Evolutionary conservation across 768 basidiomycete genomes (phyloP), one percentile per base, ranked within the genome.

Genomic region (Rhodotorula sphaerocarpa): DNA sequence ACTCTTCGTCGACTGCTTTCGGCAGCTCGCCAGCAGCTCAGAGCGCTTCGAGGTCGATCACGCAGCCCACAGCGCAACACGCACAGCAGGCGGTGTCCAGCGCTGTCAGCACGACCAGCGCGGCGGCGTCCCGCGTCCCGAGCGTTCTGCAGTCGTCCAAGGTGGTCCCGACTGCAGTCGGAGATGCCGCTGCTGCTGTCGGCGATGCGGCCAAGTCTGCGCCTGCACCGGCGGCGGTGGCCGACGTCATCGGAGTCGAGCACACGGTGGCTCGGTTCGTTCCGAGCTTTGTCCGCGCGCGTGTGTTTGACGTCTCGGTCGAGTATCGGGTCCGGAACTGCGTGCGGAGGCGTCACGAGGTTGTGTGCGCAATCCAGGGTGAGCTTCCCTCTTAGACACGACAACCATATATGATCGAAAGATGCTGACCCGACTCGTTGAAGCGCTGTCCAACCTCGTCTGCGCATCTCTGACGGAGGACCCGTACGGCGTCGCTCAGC

Each of bases 381-480:
- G 42, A 30, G 68, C 56, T 3, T 31, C 16, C 25, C 45, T 2
- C 11, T 28, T 28, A 20, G 12, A 6, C 25, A 15, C 28, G 20
- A 28, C 11, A 12, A 20, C 18, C n/a, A 14, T 45, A 28, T 28
- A 16, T 27, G 30, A 14, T 48, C 16, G 46, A 39, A 39, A 12
- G 5, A 15, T 30, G 31, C 50, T 47, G 9, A 42, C 31, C 21
- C 44, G 0, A 3, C 11, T 21, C 14, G 10, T 20, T 20, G 5
- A 30, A 88, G 88, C 82, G 9, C 77, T 91, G 6, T 81, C 85
- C 2, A 79, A 80, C 52, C 77, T 90, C 12, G 79, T 81, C 11
- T 85, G 83, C 61, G 82, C 84, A 0, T 90, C 89, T 7, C 76
- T 91, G 20, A 78, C 79, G 1, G 90, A 90, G 73, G 89, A 92